Evolutionary conservation across 2,329 filamentous ascomycete species (phyloP), one percentile per base, ranked within the genome.

Genomic region (Tolypocladium pustulatum): DNA sequence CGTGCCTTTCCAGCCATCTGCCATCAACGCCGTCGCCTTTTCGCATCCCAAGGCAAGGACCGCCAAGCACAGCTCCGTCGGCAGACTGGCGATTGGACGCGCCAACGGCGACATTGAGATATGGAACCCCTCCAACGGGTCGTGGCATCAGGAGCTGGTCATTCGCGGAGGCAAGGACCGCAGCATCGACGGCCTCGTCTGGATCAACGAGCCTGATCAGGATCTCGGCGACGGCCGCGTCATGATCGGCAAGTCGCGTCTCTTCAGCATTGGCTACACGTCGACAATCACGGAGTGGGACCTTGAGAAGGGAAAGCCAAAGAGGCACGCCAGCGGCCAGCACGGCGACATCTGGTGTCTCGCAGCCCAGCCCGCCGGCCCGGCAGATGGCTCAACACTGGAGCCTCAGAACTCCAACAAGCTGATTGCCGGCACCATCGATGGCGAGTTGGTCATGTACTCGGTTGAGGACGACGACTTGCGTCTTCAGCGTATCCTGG

Each of bases 291-390:
- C 92, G 0, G 94, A 99, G 73, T 99, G 94, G 94, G 89, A 97
- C 75, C 78, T 99, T 30, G 84, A 85, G 64, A 88, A 86, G 62
- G 91, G 90, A 17, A 80, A 84, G 58, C 89, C 91, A 13, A 83
- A 88, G 74, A 84, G 88, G 60, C 89, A 95, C 72, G 91, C 90
- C 22, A 91, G 89, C 67, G 94, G 93, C 53, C 95, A 95, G 72
- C 91, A 96, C 72, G 92, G 91, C 64, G 92, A 97, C 68, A 93
- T 97, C 61, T 99, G 94, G 94, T 97, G 93, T 74, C 83, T 99
- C 67, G 90, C 90, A 60, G 89, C 88, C 17, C 93, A 97, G 74
- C 94, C 93, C 3, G 77, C 61, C 3, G 62, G 57, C n/a, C 37
- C 58, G 8, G 36, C 58, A 12, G 59, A 60, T 25, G 63, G 62